Conservation (phyloP, 257 asterid species). For the Apocynum venetum region DNA sequence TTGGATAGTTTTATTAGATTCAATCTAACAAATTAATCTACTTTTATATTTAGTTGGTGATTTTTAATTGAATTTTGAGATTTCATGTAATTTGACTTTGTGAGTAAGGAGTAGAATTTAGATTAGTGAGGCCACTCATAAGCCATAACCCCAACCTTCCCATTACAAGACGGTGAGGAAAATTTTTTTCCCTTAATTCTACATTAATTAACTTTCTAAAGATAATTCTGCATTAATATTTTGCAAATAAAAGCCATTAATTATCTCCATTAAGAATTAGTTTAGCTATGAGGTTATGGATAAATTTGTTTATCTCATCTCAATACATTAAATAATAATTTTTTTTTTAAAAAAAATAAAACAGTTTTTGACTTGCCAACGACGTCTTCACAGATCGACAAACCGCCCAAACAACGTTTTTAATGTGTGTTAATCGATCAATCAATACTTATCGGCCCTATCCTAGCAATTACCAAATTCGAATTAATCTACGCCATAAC, state of each 20-base stretch:
- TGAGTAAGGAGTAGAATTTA: too few relatives aligned
- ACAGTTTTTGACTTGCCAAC: neutral
- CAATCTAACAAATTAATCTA: too few relatives aligned
- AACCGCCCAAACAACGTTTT: constrained; percentile 13
- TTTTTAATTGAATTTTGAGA: too few relatives aligned
- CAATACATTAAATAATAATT: too few relatives aligned
- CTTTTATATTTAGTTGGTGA: too few relatives aligned
- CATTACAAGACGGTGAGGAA: neutral
- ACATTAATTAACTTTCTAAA: neutral
- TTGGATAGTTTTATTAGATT: too few relatives aligned
- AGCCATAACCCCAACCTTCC: too few relatives aligned
- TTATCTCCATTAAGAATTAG: neutral
- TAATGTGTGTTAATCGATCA: neutral
- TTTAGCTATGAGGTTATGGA: neutral
- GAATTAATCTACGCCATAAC: neutral
- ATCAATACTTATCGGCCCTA: too few relatives aligned
- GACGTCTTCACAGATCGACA: neutral
- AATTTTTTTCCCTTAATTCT: too few relatives aligned
- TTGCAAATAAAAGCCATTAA: neutral
- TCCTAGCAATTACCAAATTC: neutral
- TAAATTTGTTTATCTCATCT: neutral
- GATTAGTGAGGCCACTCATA: too few relatives aligned
- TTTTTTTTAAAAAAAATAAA: too few relatives aligned
- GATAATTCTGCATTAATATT: neutral
- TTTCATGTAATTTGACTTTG: too few relatives aligned